These are phyloP conservation scores for Colletotrichum sp. DNA, from an alignment of 2,329 filamentous ascomycete genomes.

Conservation along the genomic window DNA sequence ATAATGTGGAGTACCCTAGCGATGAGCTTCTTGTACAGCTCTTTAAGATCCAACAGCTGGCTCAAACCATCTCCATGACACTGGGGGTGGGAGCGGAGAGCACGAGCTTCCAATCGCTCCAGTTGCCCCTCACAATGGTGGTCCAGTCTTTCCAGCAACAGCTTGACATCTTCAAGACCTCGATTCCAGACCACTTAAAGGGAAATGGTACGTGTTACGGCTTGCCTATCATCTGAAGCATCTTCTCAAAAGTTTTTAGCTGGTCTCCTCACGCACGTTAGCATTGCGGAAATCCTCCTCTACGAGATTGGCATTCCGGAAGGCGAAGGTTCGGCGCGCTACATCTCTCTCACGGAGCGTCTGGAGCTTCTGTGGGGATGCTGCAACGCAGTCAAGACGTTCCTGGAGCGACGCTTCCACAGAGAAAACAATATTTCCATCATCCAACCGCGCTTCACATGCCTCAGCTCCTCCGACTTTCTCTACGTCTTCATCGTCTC, in stretches of 20 bases:
- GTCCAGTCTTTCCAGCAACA: slow-evolving; percentile 50
- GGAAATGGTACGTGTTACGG: slow-evolving; percentile 34
- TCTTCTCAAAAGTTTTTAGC: slow-evolving; percentile 28
- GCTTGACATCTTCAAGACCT: slow-evolving; percentile 41
- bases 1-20: slow-evolving; percentile 45
- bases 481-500: slow-evolving; percentile 51
- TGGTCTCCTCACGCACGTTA: slow-evolving; percentile 44
- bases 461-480: slow-evolving; percentile 51
- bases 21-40: slow-evolving; percentile 51
- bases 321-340: slow-evolving; percentile 30
- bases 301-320: slow-evolving; percentile 52
- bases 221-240: background rate
- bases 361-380: slow-evolving; percentile 53
- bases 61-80: slow-evolving; percentile 50
- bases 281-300: slow-evolving; percentile 51
- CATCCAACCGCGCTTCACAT: slow-evolving; percentile 43
- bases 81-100: slow-evolving; percentile 34
- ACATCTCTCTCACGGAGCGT: slow-evolving; percentile 42
- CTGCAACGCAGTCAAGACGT: slow-evolving; percentile 42
- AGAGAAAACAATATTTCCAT: slow-evolving; percentile 17
- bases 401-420: slow-evolving; percentile 42
- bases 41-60: slow-evolving; percentile 52
- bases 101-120: slow-evolving; percentile 32
- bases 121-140: slow-evolving; percentile 44
- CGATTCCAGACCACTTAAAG: slow-evolving; percentile 38